A percentile compares a stretch with the other conserved stretches of the same genome.
Conservation (phyloP, 257 asterid species). For the Galeopsis tetrahit region DNA sequence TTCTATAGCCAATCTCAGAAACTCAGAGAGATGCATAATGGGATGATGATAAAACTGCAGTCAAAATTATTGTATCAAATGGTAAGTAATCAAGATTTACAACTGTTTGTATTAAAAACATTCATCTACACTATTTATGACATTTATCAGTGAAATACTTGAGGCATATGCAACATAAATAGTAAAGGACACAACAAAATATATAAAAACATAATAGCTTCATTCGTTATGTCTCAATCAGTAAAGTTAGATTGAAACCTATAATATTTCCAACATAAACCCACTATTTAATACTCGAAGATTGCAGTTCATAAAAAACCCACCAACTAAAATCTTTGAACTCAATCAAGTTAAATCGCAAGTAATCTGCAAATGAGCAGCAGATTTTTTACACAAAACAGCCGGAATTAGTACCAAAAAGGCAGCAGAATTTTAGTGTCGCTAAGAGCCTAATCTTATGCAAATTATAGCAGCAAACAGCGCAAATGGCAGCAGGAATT, state of each 20-base stretch:
- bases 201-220: not conserved
- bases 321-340: slow-evolving; percentile 35
- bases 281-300: slow-evolving; percentile 35
- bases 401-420: no score
- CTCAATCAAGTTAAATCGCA: slow-evolving; percentile 42
- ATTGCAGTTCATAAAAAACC: slow-evolving; percentile 34
- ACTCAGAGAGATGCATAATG: slow-evolving; percentile 77
- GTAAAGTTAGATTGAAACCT: slow-evolving; percentile 32
- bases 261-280: slow-evolving; percentile 47
- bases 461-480: no score
- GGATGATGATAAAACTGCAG: slow-evolving; percentile 25
- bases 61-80: slow-evolving; percentile 21
- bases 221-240: slow-evolving; percentile 25
- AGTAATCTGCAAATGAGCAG: no score
- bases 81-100: slow-evolving; percentile 29
- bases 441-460: no score
- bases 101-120: no score
- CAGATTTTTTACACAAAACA: no score
- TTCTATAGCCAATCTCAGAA: slow-evolving; percentile 61
- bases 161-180: slow-evolving; percentile 26
- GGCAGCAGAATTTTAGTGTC: no score
- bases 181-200: slow-evolving; percentile 10
- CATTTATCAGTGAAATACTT: slow-evolving; percentile 23
- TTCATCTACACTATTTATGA: slow-evolving; percentile 31
- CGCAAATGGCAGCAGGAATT: no score